phyloP scores from a whole-genome alignment of 106 monocot species.

The Dendrobium catenatum region DNA sequence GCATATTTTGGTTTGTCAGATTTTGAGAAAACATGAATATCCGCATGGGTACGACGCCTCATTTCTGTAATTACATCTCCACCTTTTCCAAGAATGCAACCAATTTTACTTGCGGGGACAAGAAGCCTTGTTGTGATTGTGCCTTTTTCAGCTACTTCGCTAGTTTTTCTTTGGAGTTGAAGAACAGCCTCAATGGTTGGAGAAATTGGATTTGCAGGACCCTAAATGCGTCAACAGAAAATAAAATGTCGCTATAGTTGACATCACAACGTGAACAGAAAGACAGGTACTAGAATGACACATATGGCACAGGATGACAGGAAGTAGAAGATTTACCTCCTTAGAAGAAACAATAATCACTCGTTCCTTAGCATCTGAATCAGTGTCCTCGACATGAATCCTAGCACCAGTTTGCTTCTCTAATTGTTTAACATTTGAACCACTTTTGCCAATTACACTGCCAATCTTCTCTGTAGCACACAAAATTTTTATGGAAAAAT shows the following conservation, averaged over 20 bases:
- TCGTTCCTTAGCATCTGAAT: constrained; percentile 41
- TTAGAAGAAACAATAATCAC: constrained; percentile 46
- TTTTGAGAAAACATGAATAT: constrained; percentile 58
- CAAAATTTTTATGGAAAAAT: constrained; percentile 57
- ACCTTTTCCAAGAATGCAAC: constrained; percentile 74
- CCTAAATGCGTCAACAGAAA: constrained; percentile 19
- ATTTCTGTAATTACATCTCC: constrained; percentile 72
- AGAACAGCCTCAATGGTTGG: constrained; percentile 68
- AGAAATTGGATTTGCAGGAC: constrained; percentile 42
- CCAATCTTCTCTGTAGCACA: constrained; percentile 61
- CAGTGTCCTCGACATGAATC: constrained; percentile 54
- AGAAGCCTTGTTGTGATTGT: constrained; percentile 54
- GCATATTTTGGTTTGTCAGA: constrained; percentile 54
- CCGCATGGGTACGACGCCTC: constrained; percentile 58
- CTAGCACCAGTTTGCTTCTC: constrained; percentile 63
- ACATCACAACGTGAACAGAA: neutral
- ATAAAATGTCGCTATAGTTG: neutral
- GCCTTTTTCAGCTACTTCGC: constrained; percentile 38
- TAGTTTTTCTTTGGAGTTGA: constrained; percentile 38
- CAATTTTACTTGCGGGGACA: constrained; percentile 63
- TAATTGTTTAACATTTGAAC: constrained; percentile 50
- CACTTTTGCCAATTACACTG: constrained; percentile 65
- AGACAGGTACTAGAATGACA: neutral
- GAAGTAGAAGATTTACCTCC: constrained; percentile 35
- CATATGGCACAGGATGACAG: neutral